Conservation (phyloP, 257 asterid genomes). For the Nyctanthes arbortristis region DNA sequence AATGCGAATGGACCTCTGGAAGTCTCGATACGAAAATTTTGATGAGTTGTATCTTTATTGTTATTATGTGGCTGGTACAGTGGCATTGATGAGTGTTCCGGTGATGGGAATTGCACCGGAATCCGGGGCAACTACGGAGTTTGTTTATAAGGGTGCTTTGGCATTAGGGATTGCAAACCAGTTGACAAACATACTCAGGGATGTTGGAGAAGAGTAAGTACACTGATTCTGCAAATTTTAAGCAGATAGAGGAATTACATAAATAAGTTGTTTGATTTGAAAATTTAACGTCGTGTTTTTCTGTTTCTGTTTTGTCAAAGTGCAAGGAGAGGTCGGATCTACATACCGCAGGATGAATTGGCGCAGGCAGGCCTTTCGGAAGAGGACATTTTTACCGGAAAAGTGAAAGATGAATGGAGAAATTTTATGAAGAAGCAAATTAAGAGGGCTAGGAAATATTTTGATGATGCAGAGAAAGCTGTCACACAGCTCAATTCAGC, state of each 20-base stretch:
- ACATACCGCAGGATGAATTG: slow-evolving; percentile 93
- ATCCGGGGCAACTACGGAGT: slow-evolving; percentile 82
- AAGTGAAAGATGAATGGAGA: slow-evolving; percentile 95
- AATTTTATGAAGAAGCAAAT: slow-evolving; percentile 91
- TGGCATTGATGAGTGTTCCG: slow-evolving; percentile 98
- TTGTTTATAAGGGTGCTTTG: slow-evolving; percentile 83
- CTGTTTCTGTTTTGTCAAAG: slow-evolving; percentile 46
- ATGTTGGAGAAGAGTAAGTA: slow-evolving; percentile 98
- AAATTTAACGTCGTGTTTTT: slow-evolving; percentile 1
- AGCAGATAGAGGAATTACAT: neutral
- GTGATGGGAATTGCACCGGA: slow-evolving; percentile 97
- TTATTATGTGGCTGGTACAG: slow-evolving; percentile 97
- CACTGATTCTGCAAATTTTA: neutral
- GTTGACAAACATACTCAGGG: slow-evolving; percentile 91
- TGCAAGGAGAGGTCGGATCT: slow-evolving; percentile 90
- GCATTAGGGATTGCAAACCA: slow-evolving; percentile 91
- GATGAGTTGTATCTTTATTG: slow-evolving; percentile 93
- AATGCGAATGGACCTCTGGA: slow-evolving; percentile 91
- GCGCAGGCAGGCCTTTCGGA: slow-evolving; percentile 89
- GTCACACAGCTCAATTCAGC: slow-evolving; percentile 86
- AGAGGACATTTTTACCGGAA: slow-evolving; percentile 81
- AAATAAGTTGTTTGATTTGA: neutral
- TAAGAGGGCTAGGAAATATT: slow-evolving; percentile 83
- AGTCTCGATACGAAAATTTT: slow-evolving; percentile 82
- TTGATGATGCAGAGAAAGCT: slow-evolving; percentile 82